Conservation (phyloP, 73 alveolate species). For the Halteria grandinella region DNA sequence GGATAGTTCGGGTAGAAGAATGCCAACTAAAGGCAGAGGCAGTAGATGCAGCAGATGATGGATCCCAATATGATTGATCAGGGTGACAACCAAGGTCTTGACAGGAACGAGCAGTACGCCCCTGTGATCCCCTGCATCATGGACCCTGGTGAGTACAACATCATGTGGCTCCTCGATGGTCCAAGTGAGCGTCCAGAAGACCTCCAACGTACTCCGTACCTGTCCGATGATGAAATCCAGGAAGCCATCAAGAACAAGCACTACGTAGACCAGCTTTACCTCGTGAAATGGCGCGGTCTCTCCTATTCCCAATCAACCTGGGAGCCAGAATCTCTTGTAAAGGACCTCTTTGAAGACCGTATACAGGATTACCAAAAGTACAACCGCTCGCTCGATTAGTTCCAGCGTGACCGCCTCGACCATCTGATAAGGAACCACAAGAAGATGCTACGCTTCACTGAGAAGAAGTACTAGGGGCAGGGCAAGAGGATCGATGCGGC, state of each 20-base stretch:
- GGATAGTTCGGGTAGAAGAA: no score
- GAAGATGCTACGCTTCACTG: conserved; percentile 37
- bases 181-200: conserved; percentile 6
- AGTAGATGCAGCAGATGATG: no score
- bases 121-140: conserved; percentile 36
- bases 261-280: conserved; percentile 57
- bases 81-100: conserved; percentile 4
- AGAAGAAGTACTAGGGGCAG: conserved; percentile 16
- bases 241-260: conserved; percentile 1
- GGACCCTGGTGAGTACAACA: conserved; percentile 35
- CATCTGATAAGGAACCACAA: conserved; percentile 59
- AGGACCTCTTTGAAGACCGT: conserved; percentile 45
- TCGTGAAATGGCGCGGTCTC: conserved; percentile 83
- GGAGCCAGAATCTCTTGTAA: conserved; percentile 77
- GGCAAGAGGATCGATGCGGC: conserved; percentile 10
- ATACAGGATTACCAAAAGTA: conserved; percentile 65
- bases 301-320: conserved; percentile 79
- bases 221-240: conserved; percentile 13
- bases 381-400: conserved; percentile 72
- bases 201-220: neutral
- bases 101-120: conserved; percentile 10
- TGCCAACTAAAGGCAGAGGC: no score
- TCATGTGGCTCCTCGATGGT: conserved; percentile 33
- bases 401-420: conserved; percentile 62
- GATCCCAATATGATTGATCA: conserved; percentile 39